phyloP scores from a whole-genome alignment of 768 basidiomycete species.

The Calocera cornea region DNA sequence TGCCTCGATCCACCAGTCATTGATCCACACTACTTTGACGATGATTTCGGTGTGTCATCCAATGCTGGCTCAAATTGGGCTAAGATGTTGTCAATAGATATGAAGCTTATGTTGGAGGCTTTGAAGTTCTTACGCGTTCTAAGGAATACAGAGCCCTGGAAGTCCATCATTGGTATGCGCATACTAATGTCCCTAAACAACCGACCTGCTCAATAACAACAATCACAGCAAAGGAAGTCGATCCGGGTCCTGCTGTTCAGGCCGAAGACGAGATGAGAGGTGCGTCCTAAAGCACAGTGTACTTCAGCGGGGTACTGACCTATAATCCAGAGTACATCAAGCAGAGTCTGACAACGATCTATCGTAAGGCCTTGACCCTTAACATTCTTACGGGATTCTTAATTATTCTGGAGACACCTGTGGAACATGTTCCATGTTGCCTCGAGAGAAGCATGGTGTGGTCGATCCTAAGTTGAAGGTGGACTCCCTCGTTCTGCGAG shows the following conservation, averaged over 20 bases:
- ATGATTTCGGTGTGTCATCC: constrained; percentile 26
- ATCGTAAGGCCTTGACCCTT: constrained; percentile 14
- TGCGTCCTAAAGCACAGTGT: neutral
- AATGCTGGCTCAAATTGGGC: neutral
- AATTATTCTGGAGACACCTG: constrained; percentile 29
- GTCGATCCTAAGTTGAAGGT: constrained; percentile 33
- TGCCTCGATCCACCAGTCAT: constrained; percentile 26
- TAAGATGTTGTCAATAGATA: neutral
- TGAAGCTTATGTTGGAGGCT: constrained; percentile 25
- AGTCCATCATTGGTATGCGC: constrained; percentile 18
- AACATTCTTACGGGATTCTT: neutral
- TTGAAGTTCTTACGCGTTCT: constrained; percentile 23
- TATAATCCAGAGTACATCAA: constrained; percentile 18
- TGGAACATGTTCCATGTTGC: constrained; percentile 50
- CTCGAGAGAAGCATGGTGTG: constrained; percentile 44
- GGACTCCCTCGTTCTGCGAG: neutral
- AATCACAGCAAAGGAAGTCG: constrained; percentile 18
- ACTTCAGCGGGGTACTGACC: neutral
- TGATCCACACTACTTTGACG: constrained; percentile 34
- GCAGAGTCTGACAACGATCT: constrained; percentile 13
- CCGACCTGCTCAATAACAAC: neutral
- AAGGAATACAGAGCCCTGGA: constrained; percentile 21
- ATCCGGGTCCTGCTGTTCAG: constrained; percentile 24
- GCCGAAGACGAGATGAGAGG: constrained; percentile 25
- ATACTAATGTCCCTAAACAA: neutral